These are phyloP conservation scores for Somion occarium DNA, from an alignment of 1,284 basidiomycete species.

Conservation along the genomic window DNA sequence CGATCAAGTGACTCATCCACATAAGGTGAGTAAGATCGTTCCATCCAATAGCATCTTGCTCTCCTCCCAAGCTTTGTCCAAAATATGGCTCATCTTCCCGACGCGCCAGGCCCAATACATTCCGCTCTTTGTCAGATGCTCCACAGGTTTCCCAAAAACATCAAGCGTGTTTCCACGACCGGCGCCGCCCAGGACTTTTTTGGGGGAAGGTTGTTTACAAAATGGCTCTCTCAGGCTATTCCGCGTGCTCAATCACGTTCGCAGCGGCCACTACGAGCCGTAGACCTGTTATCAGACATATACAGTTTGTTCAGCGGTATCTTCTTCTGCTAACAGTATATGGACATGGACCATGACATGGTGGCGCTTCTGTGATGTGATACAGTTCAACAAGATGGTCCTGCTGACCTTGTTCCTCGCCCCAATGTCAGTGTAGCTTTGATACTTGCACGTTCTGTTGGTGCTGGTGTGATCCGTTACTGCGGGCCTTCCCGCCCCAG, in stretches of 20 bases:
- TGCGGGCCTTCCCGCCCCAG: no score
- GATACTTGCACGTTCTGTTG: no score
- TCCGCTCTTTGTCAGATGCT: background rate
- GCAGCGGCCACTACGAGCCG: background rate
- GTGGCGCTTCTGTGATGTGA: background rate
- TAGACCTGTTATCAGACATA: background rate
- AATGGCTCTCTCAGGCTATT: background rate
- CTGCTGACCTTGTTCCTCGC: no score
- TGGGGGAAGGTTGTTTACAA: background rate
- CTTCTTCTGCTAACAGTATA: background rate
- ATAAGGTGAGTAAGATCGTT: conserved; percentile 5
- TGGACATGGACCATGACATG: background rate
- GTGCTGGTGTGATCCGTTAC: no score
- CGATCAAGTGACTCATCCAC: background rate
- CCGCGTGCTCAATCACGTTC: background rate
- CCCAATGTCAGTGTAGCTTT: no score
- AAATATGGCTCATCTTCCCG: background rate
- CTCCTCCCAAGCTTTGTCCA: background rate
- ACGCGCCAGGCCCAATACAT: background rate
- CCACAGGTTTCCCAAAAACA: background rate
- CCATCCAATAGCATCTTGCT: background rate
- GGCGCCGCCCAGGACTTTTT: background rate
- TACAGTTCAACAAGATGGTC: no score
- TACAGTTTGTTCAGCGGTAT: background rate
- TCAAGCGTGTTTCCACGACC: background rate